These are phyloP conservation scores for Globisporangium radiosum DNA, from an alignment of 352 stramenopile species.

Conservation along the genomic window DNA sequence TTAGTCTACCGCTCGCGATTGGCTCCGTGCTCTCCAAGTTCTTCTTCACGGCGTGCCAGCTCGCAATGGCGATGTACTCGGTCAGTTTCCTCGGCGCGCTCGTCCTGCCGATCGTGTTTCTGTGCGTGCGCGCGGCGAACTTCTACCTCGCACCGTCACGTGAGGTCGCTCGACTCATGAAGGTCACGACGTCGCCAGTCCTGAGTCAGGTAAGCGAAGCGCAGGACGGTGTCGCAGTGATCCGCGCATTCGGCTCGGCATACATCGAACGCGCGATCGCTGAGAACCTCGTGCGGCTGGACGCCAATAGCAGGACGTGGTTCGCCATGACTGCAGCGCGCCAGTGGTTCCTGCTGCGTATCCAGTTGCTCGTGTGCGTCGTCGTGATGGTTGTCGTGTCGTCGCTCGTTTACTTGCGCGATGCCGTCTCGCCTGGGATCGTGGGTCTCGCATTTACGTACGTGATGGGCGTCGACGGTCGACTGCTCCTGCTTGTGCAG, in stretches of 20 bases:
- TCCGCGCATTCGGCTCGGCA: slow-evolving; percentile 12
- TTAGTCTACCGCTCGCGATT: slow-evolving; percentile 33
- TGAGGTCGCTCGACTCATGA: slow-evolving; percentile 20
- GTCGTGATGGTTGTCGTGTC: slow-evolving; percentile 29
- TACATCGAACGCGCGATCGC: slow-evolving; percentile 14
- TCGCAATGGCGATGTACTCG: slow-evolving; percentile 50
- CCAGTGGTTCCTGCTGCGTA: slow-evolving; percentile 39
- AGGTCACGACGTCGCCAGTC: slow-evolving; percentile 22
- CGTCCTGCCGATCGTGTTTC: slow-evolving; percentile 52
- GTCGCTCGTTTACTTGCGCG: slow-evolving; percentile 26
- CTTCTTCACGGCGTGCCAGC: slow-evolving; percentile 20
- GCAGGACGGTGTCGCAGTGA: slow-evolving; percentile 15
- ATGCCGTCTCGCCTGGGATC: slow-evolving; percentile 41
- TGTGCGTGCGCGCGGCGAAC: slow-evolving; percentile 39
- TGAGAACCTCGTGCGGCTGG: slow-evolving; percentile 19
- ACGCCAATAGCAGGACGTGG: slow-evolving; percentile 23
- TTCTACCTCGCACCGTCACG: slow-evolving; percentile 18
- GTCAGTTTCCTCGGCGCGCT: slow-evolving; percentile 58
- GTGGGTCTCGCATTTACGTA: slow-evolving; percentile 86
- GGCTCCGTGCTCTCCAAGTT: slow-evolving; percentile 23
- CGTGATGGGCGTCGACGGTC: slow-evolving; percentile 77
- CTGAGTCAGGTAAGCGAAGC: slow-evolving; percentile 24
- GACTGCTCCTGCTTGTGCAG: slow-evolving; percentile 38
- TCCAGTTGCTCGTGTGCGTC: slow-evolving; percentile 34
- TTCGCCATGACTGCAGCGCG: slow-evolving; percentile 20